Evolutionary conservation across 2,329 filamentous ascomycete genomes (phyloP).

Genomic region (Penicillium glabrum): DNA sequence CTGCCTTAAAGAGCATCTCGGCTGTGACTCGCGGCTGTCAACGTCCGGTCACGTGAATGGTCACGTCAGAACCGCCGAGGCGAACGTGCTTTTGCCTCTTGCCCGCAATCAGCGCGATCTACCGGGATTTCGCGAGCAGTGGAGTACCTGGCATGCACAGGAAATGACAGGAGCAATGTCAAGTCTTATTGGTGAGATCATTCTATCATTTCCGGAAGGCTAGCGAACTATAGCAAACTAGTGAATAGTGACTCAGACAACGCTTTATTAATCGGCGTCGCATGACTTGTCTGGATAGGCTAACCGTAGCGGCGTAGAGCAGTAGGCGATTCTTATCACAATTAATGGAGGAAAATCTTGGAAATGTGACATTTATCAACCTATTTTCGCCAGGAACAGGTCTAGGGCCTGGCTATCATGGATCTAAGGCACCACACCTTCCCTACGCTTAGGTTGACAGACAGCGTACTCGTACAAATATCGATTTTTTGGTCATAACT

Average conservation of each 20-base stretch:
- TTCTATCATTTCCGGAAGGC: neutral
- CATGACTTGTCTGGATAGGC: neutral
- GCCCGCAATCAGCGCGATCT: neutral
- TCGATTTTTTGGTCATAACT: too few species aligned
- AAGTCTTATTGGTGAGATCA: neutral
- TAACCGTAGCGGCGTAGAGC: neutral
- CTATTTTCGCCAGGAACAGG: neutral
- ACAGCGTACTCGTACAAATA: too few species aligned
- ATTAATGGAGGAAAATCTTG: neutral
- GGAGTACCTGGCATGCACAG: neutral
- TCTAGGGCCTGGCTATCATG: neutral
- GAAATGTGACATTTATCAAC: neutral
- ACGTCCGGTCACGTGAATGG: neutral
- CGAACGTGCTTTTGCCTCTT: neutral
- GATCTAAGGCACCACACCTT: neutral
- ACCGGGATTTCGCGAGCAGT: neutral
- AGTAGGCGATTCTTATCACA: neutral
- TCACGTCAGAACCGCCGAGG: conserved; percentile 1
- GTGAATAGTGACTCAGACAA: neutral
- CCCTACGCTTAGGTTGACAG: too few species aligned
- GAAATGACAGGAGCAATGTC: neutral
- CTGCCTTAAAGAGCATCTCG: conserved; percentile 2
- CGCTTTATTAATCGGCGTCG: neutral
- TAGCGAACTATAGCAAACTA: neutral
- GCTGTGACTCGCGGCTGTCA: conserved; percentile 8